A percentile compares a stretch with the other conserved stretches of the same genome.
Conservation (phyloP, 768 basidiomycete genomes). For the Mycena rosella region DNA sequence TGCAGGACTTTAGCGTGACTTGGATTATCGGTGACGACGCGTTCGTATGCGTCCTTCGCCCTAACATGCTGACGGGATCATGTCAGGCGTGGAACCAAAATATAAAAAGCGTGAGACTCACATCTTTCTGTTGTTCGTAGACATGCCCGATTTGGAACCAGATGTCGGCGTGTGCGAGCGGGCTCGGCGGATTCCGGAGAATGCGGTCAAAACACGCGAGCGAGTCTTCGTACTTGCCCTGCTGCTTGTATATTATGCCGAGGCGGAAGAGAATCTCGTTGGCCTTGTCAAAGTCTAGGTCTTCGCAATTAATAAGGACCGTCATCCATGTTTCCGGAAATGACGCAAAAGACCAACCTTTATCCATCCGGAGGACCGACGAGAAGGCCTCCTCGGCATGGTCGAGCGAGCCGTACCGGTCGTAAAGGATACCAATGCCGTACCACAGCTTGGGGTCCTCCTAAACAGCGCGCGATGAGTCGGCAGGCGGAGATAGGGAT, state of each 20-base stretch:
- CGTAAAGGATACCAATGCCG: constrained; percentile 98
- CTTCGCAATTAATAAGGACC: constrained; percentile 49
- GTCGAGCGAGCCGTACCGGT: constrained; percentile 97
- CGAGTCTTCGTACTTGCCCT: constrained; percentile 91
- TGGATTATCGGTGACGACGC: constrained; percentile 93
- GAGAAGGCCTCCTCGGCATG: constrained; percentile 99
- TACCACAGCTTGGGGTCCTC: constrained; percentile 99
- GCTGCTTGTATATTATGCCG: constrained; percentile 99
- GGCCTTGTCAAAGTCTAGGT: constrained; percentile 95
- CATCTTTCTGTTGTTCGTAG: constrained; percentile 97
- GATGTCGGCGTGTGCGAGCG: constrained; percentile 96
- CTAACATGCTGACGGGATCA: constrained; percentile 73
- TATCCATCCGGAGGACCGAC: constrained; percentile 96
- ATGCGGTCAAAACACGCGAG: constrained; percentile 97
- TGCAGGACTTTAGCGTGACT: constrained; percentile 97
- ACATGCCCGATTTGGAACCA: constrained; percentile 99
- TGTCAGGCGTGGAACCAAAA: constrained; percentile 32
- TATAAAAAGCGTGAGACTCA: constrained; percentile 50
- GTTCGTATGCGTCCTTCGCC: constrained; percentile 96
- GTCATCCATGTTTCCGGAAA: constrained; percentile 22
- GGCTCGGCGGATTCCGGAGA: constrained; percentile 93
- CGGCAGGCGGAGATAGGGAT: constrained; percentile 24
- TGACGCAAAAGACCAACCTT: constrained; percentile 69
- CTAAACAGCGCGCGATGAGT: constrained; percentile 45
- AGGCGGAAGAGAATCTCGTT: constrained; percentile 98